Evolutionary conservation across 306 rosid genomes (phyloP), one percentile per base, ranked within the genome.

Genomic region (Prunus kanzakura): DNA sequence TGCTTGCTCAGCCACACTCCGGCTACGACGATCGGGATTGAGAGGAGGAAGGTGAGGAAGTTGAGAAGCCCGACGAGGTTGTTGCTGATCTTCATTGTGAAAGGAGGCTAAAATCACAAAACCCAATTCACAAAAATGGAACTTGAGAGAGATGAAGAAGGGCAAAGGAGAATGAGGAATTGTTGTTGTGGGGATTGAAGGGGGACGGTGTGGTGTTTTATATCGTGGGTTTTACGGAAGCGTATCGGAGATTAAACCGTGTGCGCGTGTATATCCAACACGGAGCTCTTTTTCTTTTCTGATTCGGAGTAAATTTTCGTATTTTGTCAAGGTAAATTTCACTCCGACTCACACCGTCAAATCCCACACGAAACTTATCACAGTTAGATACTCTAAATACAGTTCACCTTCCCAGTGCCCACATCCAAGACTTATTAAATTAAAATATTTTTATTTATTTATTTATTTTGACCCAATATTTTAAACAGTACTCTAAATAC

Each of bases 1-100:
- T 89, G 94, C 22, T 76, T 84, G 86, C 82, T 76, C 4, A 93
- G 90, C 94, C 94, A 91, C 5, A 93, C 63, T 0, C 97, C 93
- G 5, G 76, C 86, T 1, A 78, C 60, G 0, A 91, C 54, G 15
- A 93, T 90, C 0, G 97, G 98, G 51, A 93, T 83, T 0, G 98
- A 91, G 29, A 90, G 89, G 2, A 93, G 1, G 55, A 93, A 84
- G 30, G 96, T 87, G 0, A 89, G 8, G 68, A 93, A 64, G 70
- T 93, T 93, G 0, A 93, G 88, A 6, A 90, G 2, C 0, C 96
- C 97, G 22, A 93, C 87, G 4, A 90, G 69, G 64, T 69, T 89
- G 83, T 93, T 93, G 81, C 93, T 93, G 3, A 85, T 22, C 0
- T 70, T 72, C 75, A 88, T 73, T 43, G 7, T 67, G 16, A 57